Evolutionary conservation across 2,329 filamentous ascomycete genomes (phyloP).

Genomic region (Alternaria solani): DNA sequence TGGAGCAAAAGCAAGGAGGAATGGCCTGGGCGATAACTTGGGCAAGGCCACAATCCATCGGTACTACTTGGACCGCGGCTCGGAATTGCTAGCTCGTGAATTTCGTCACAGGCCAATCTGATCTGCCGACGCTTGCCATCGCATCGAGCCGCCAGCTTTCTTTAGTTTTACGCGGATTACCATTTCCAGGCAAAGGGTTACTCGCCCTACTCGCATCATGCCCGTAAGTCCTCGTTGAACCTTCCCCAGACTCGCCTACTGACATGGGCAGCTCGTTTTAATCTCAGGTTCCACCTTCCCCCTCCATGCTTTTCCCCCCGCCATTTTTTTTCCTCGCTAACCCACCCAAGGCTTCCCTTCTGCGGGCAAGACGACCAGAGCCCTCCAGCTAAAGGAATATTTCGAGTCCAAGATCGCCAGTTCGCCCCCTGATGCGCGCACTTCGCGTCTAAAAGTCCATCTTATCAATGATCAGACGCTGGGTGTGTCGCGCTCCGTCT

Average conservation of each 20-base stretch:
- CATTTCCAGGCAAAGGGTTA: conserved; percentile 5
- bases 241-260: conserved; percentile 23
- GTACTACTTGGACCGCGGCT: conserved; percentile 31
- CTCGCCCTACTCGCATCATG: conserved; percentile 25
- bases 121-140: conserved; percentile 29
- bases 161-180: conserved; percentile 13
- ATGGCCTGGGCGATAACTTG: conserved; percentile 5
- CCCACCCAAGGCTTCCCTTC: conserved; percentile 70
- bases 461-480: conserved; percentile 77
- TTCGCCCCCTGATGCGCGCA: conserved; percentile 54
- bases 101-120: conserved; percentile 24
- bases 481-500: conserved; percentile 73
- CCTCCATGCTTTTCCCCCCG: conserved; percentile 6
- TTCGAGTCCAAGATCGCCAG: conserved; percentile 66
- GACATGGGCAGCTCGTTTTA: conserved; percentile 62
- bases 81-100: conserved; percentile 21
- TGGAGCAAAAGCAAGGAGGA: conserved; percentile 11
- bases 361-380: conserved; percentile 69
- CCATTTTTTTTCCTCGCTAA: conserved; percentile 51
- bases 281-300: conserved; percentile 54
- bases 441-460: conserved; percentile 69
- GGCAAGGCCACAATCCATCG: conserved; percentile 12
- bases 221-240: conserved; percentile 34
- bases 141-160: conserved; percentile 24
- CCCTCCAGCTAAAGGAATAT: conserved; percentile 70